Percentiles rank a stretch among this genome's conserved stretches.
phyloP scores from a whole-genome alignment of 106 monocot genomes.

The Platanthera zijinensis region DNA sequence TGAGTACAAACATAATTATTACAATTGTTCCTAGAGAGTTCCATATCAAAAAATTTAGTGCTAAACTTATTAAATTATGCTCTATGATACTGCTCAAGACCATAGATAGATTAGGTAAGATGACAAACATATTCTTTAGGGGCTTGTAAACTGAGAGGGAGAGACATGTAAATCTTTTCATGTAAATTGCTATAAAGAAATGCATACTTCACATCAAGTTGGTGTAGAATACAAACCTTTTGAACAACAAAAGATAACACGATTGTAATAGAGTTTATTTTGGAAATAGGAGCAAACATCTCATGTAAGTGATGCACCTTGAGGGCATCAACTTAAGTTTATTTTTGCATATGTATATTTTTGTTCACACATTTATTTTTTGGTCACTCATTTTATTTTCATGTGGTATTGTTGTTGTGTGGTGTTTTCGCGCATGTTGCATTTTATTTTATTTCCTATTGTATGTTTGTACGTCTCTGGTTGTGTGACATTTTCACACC shows the following conservation, averaged over 20 bases:
- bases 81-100: background rate
- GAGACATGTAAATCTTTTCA: background rate
- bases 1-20: background rate
- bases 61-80: background rate
- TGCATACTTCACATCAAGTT: conserved; percentile 1
- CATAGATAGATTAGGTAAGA: background rate
- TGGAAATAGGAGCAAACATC: too few species aligned
- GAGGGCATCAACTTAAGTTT: too few species aligned
- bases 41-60: background rate
- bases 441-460: too few species aligned
- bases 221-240: background rate
- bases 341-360: too few species aligned
- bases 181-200: background rate
- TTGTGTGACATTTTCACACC: too few species aligned
- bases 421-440: too few species aligned
- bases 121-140: background rate
- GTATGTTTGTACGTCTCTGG: too few species aligned
- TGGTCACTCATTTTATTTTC: too few species aligned
- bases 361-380: too few species aligned
- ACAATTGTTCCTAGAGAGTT: background rate
- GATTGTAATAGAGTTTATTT: too few species aligned
- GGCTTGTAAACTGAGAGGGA: background rate
- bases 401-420: too few species aligned
- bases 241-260: background rate
- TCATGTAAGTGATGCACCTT: too few species aligned